Evolutionary conservation across 805 yeast species (phyloP).

Genomic region (Myxozyma lipomycoides): DNA sequence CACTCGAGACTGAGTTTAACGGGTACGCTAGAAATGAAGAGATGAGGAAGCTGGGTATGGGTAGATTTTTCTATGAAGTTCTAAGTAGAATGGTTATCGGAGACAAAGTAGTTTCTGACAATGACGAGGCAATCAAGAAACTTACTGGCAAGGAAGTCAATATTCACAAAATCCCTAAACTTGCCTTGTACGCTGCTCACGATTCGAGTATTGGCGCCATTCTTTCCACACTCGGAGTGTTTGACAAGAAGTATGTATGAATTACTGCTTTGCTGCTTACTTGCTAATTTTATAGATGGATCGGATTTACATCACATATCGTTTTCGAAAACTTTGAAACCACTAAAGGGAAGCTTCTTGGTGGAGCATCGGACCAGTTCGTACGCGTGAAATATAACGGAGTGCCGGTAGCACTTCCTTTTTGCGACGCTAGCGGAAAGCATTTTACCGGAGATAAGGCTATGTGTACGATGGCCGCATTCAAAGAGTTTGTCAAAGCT

Average conservation of each 20-base stretch:
- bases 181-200: slow-evolving; percentile 29
- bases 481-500: slow-evolving; percentile 1
- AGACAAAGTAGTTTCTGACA: slow-evolving; percentile 9
- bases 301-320: slow-evolving; percentile 26
- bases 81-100: slow-evolving; percentile 21
- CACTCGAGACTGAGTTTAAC: slow-evolving; percentile 19
- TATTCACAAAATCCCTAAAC: slow-evolving; percentile 5
- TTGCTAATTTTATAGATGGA: slow-evolving; percentile 9
- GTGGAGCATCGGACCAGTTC: slow-evolving; percentile 4
- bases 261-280: background rate
- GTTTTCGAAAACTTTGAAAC: slow-evolving; percentile 23
- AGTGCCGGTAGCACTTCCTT: slow-evolving; percentile 22
- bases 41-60: slow-evolving; percentile 21
- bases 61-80: slow-evolving; percentile 25
- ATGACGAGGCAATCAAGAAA: slow-evolving; percentile 11
- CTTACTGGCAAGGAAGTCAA: slow-evolving; percentile 3
- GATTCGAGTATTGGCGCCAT: slow-evolving; percentile 28
- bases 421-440: slow-evolving; percentile 11
- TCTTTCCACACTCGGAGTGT: slow-evolving; percentile 24
- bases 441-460: slow-evolving; percentile 11
- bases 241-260: slow-evolving; percentile 18
- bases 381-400: slow-evolving; percentile 28
- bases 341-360: background rate
- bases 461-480: slow-evolving; percentile 17
- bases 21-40: slow-evolving; percentile 16